These are phyloP conservation scores for Vigna hirtella DNA, from an alignment of 306 rosid genomes.

Conservation along the genomic window DNA sequence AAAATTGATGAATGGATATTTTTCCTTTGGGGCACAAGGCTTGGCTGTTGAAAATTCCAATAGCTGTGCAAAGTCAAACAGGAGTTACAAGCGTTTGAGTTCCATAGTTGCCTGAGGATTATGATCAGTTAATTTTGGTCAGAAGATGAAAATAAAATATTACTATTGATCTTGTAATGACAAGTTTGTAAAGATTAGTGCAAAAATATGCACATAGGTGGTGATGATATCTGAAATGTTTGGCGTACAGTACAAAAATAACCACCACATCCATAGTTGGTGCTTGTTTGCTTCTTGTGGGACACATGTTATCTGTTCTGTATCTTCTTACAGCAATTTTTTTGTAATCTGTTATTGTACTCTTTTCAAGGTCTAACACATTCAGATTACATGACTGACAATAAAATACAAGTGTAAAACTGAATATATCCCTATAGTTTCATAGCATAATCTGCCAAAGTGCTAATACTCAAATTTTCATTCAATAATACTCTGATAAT, in stretches of 20 bases:
- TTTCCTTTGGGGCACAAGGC: slow-evolving; percentile 78
- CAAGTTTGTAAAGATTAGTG: not conserved
- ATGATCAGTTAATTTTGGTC: not conserved
- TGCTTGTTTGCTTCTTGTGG: not conserved
- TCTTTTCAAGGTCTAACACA: slow-evolving; percentile 1
- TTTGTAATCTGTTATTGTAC: not conserved
- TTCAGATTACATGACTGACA: not conserved
- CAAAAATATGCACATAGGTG: not conserved
- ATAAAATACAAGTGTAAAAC: not conserved
- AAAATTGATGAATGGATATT: slow-evolving; percentile 70
- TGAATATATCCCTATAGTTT: not conserved
- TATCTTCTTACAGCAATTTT: not conserved
- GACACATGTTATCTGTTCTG: not conserved
- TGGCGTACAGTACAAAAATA: not conserved
- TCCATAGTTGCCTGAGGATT: slow-evolving; percentile 60
- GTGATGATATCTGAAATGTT: not conserved
- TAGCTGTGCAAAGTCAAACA: slow-evolving; percentile 50
- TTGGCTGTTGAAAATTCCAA: slow-evolving; percentile 55
- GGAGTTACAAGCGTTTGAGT: slow-evolving; percentile 48
- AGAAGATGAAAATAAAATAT: slow-evolving; percentile 13
- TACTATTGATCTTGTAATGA: slow-evolving; percentile 2
- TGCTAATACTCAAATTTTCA: not conserved
- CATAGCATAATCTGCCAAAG: not conserved
- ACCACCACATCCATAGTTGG: not conserved
- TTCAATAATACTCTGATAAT: too few relatives aligned